These are phyloP conservation scores for Tremella fuciformis DNA, from an alignment of 768 basidiomycete species.

Conservation along the genomic window DNA sequence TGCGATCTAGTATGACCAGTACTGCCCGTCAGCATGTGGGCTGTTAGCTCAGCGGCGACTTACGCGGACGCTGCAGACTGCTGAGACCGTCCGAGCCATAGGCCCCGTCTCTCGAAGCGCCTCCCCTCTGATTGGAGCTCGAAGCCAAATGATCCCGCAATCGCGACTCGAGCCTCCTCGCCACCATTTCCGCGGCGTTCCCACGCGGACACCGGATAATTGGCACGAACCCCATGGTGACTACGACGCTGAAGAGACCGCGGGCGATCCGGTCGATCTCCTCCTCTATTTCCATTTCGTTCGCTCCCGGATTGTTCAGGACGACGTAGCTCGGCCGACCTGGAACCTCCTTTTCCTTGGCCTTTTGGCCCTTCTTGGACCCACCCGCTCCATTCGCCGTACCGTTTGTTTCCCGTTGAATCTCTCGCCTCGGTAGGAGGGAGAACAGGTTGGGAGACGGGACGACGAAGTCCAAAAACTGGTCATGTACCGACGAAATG, in stretches of 20 bases:
- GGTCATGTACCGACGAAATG: constrained; percentile 74
- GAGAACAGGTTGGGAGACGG: constrained; percentile 93
- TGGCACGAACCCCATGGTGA: constrained; percentile 88
- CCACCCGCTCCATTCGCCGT: constrained; percentile 14
- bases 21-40: constrained; percentile 57
- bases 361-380: constrained; percentile 24
- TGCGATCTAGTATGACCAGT: constrained; percentile 87
- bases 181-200: constrained; percentile 99
- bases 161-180: constrained; percentile 87
- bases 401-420: constrained; percentile 27
- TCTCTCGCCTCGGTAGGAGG: constrained; percentile 60
- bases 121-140: constrained; percentile 40
- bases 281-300: constrained; percentile 84
- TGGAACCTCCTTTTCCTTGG: constrained; percentile 42
- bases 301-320: constrained; percentile 84
- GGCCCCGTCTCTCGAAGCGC: constrained; percentile 59
- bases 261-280: constrained; percentile 88
- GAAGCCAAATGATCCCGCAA: constrained; percentile 77
- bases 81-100: constrained; percentile 80
- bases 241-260: constrained; percentile 87
- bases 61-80: constrained; percentile 81
- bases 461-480: constrained; percentile 92
- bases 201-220: constrained; percentile 91
- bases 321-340: constrained; percentile 67
- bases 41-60: constrained; percentile 20